phyloP scores from a whole-genome alignment of 2,329 filamentous ascomycete genomes.

The Dactylellina haptotyla region DNA sequence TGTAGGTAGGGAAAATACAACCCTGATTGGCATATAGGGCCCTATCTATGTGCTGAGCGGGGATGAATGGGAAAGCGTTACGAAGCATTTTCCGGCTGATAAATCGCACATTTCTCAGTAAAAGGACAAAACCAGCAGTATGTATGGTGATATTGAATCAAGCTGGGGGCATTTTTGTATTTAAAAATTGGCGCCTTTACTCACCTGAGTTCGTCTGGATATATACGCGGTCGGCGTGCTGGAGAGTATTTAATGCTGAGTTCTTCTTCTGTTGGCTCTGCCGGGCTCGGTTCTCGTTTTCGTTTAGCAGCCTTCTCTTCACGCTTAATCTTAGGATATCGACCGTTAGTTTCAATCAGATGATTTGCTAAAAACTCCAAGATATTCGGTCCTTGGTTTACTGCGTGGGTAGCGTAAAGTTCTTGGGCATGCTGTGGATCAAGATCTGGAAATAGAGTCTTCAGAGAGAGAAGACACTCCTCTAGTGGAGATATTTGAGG shows the following conservation, averaged over 20 bases:
- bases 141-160: background rate
- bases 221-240: slow-evolving; percentile 57
- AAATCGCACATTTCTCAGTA: slow-evolving; percentile 38
- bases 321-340: slow-evolving; percentile 64
- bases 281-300: slow-evolving; percentile 60
- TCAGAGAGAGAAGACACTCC: slow-evolving; percentile 60
- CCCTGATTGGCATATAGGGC: slow-evolving; percentile 59
- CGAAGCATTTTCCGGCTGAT: slow-evolving; percentile 58
- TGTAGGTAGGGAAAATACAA: slow-evolving; percentile 59
- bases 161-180: background rate
- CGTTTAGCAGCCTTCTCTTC: slow-evolving; percentile 60
- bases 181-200: slow-evolving; percentile 34
- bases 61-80: slow-evolving; percentile 61
- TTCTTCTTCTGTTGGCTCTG: slow-evolving; percentile 57
- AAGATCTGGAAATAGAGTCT: slow-evolving; percentile 65
- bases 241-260: slow-evolving; percentile 56
- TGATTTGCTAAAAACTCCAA: slow-evolving; percentile 62
- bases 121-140: background rate
- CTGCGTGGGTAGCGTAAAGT: slow-evolving; percentile 59
- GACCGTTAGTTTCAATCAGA: slow-evolving; percentile 61
- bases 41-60: slow-evolving; percentile 61
- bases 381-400: slow-evolving; percentile 57
- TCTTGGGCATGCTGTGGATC: slow-evolving; percentile 62
- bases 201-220: slow-evolving; percentile 41
- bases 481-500: slow-evolving; percentile 26